A percentile compares a stretch with the other conserved stretches of the same genome.
Conservation (phyloP, 306 rosid species). For the Arachis hypogaea region DNA sequence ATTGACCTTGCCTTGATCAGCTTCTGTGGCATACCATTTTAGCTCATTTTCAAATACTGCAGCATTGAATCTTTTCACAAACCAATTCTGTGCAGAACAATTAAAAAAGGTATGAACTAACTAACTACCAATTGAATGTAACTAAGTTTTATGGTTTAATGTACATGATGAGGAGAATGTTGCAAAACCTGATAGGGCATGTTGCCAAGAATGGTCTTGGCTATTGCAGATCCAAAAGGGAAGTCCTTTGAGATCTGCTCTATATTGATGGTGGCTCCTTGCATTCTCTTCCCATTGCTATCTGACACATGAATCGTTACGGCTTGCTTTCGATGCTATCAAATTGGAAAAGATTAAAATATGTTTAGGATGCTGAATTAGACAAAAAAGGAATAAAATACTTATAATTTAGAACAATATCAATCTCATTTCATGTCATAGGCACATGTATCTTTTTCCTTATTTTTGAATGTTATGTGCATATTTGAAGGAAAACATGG, state of each 20-base stretch:
- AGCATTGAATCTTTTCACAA: slow-evolving; percentile 77
- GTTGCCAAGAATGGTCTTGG: slow-evolving; percentile 77
- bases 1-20: slow-evolving; percentile 64
- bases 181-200: slow-evolving; percentile 74
- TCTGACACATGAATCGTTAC: slow-evolving; percentile 77
- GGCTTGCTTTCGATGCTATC: slow-evolving; percentile 75
- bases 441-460: neutral
- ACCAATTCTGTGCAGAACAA: slow-evolving; percentile 65
- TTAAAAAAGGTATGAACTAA: neutral
- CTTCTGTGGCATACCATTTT: slow-evolving; percentile 94
- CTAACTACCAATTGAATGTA: neutral
- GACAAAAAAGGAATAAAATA: neutral
- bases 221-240: slow-evolving; percentile 90
- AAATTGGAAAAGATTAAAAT: slow-evolving; percentile 2
- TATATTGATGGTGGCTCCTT: slow-evolving; percentile 57
- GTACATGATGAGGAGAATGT: neutral
- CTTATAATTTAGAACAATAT: too few relatives aligned
- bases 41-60: slow-evolving; percentile 93
- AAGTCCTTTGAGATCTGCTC: slow-evolving; percentile 76
- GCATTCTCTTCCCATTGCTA: slow-evolving; percentile 56
- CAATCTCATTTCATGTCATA: too few relatives aligned
- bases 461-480: neutral
- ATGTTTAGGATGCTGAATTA: neutral
- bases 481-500: neutral
- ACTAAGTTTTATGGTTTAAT: slow-evolving; percentile 1